Evolutionary conservation across 1,284 basidiomycete genomes (phyloP).

Genomic region (Moesziomyces sp.): DNA sequence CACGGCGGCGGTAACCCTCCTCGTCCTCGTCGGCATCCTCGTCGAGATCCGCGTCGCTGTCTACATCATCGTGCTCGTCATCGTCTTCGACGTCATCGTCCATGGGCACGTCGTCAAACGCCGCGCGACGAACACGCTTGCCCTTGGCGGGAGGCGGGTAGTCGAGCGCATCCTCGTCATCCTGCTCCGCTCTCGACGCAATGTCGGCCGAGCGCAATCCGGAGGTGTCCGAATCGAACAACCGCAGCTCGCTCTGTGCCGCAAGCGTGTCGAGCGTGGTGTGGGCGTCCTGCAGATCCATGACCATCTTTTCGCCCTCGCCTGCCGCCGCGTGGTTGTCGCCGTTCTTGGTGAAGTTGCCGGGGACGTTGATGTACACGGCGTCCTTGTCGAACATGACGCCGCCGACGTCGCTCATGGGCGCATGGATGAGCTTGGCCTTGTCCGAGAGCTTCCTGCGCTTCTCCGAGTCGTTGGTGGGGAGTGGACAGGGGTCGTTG

Average conservation of each 20-base stretch:
- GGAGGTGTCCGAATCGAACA: constrained; percentile 80
- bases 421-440: constrained; percentile 93
- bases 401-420: constrained; percentile 98
- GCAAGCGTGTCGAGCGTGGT: constrained; percentile 86
- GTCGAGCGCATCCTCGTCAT: constrained; percentile 9
- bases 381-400: constrained; percentile 98
- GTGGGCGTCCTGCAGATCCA: constrained; percentile 89
- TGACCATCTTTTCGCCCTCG: constrained; percentile 97
- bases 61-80: constrained; percentile 58
- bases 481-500: constrained; percentile 92
- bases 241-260: constrained; percentile 81
- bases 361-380: constrained; percentile 96
- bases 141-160: constrained; percentile 16
- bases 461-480: constrained; percentile 91
- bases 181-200: constrained; percentile 1
- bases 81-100: constrained; percentile 66
- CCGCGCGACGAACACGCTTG: constrained; percentile 53
- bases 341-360: constrained; percentile 79
- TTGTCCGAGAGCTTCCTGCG: constrained; percentile 92
- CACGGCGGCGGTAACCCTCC: constrained; percentile 19
- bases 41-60: constrained; percentile 52
- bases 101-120: constrained; percentile 58
- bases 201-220: constrained; percentile 33
- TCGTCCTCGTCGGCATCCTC: constrained; percentile 46
- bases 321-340: constrained; percentile 73